phyloP scores from a whole-genome alignment of 2,329 filamentous ascomycete genomes.

The Microdochium trichocladiopsis region DNA sequence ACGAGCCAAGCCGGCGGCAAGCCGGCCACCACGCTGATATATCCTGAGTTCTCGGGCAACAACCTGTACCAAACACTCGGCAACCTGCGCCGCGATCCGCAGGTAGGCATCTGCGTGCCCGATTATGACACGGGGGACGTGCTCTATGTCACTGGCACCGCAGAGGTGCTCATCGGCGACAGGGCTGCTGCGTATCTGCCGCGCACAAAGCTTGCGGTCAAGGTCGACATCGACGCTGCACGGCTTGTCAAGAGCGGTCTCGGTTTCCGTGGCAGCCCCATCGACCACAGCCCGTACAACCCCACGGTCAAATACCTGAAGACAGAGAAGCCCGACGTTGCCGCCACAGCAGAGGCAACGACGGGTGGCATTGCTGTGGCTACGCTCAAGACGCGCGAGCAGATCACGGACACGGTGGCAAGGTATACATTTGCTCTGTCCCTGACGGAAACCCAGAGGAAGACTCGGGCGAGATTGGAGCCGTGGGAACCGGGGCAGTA shows the following conservation, averaged over 20 bases:
- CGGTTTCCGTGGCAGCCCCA: conserved; percentile 54
- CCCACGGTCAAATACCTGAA: conserved; percentile 61
- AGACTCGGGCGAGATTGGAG: conserved; percentile 13
- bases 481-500: conserved; percentile 67
- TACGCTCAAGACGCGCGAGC: conserved; percentile 48
- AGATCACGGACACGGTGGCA: conserved; percentile 59
- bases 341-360: background rate
- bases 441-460: conserved; percentile 3
- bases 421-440: conserved; percentile 49
- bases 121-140: conserved; percentile 67
- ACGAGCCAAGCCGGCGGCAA: conserved; percentile 24
- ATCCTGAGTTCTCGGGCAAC: conserved; percentile 83
- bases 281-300: conserved; percentile 70
- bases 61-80: conserved; percentile 77
- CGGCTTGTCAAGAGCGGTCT: conserved; percentile 59
- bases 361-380: conserved; percentile 29
- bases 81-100: conserved; percentile 62
- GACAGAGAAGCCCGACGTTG: conserved; percentile 39
- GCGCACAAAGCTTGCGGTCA: conserved; percentile 66
- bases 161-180: conserved; percentile 58
- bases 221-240: conserved; percentile 53
- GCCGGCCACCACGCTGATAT: conserved; percentile 47
- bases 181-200: conserved; percentile 58
- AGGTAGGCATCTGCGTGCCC: conserved; percentile 64
- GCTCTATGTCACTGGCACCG: conserved; percentile 65